Evolutionary conservation across 192 early-diverging fungal species (phyloP).

Genomic region (Podila clonocystis): DNA sequence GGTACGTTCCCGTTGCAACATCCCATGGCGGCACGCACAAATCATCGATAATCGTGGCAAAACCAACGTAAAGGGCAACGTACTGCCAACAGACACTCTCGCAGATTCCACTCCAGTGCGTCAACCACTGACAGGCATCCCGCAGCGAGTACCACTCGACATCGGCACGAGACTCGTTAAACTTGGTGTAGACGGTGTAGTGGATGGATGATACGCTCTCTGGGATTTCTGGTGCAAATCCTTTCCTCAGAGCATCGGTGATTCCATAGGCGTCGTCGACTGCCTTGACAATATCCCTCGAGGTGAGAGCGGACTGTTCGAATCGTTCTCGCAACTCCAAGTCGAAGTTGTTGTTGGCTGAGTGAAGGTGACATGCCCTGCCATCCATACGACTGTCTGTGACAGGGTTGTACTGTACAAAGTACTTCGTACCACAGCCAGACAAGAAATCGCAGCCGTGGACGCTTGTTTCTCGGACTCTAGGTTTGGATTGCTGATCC

Average conservation of each 20-base stretch:
- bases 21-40: constrained; percentile 5
- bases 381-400: no score
- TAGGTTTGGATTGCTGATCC: neutral
- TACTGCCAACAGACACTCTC: constrained; percentile 8
- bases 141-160: constrained; percentile 11
- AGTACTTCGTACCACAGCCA: no score
- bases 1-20: neutral
- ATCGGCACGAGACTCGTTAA: neutral
- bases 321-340: constrained; percentile 1
- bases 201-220: constrained; percentile 8
- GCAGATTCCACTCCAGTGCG: neutral
- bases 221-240: constrained; percentile 2
- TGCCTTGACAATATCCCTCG: no score
- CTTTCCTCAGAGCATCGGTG: neutral
- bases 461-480: no score
- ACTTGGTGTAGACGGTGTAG: neutral
- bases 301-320: neutral
- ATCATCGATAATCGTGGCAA: neutral
- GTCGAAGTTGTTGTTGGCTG: neutral
- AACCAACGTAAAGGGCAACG: constrained; percentile 1
- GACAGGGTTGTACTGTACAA: no score
- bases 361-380: neutral
- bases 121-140: constrained; percentile 1
- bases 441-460: no score
- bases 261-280: no score